Conservation (phyloP, 1,284 basidiomycete genomes). For the Lentinula novae-zelandiae region DNA sequence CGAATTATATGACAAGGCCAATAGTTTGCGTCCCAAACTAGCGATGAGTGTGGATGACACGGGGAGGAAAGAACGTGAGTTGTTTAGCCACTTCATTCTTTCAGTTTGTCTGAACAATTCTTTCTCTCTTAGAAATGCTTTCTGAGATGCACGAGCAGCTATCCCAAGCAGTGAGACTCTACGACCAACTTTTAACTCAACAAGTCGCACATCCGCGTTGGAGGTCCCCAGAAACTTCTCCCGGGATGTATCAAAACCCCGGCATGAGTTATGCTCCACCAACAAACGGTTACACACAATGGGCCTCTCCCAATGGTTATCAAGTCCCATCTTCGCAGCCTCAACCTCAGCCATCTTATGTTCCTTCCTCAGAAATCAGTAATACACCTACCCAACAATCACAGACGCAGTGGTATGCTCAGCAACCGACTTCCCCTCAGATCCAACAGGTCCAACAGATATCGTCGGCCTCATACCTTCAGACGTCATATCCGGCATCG, state of each 20-base stretch:
- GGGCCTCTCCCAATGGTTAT: conserved; percentile 19
- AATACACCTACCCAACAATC: conserved; percentile 9
- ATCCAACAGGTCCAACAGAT: not conserved
- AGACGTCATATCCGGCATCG: not conserved
- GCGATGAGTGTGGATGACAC: conserved; percentile 85
- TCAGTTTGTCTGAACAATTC: not conserved
- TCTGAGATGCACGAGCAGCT: conserved; percentile 93
- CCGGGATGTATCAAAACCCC: conserved; percentile 25
- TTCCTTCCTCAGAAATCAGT: conserved; percentile 3
- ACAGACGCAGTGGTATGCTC: conserved; percentile 11
- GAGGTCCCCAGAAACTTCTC: conserved; percentile 35
- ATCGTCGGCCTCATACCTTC: conserved; percentile 5
- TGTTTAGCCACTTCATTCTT: not conserved
- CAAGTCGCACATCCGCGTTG: conserved; percentile 74
- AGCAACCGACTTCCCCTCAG: not conserved
- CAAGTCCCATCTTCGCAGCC: conserved; percentile 8
- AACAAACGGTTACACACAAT: conserved; percentile 26
- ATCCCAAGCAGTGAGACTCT: conserved; percentile 86
- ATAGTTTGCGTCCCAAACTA: conserved; percentile 76
- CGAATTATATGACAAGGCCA: conserved; percentile 84
- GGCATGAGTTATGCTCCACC: conserved; percentile 17
- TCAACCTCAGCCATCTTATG: conserved; percentile 17
- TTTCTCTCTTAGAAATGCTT: conserved; percentile 61
- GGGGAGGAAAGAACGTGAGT: conserved; percentile 81
- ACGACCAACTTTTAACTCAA: conserved; percentile 83